These are phyloP conservation scores for Corynespora cassiicola DNA, from an alignment of 2,329 filamentous ascomycete genomes.

Conservation along the genomic window DNA sequence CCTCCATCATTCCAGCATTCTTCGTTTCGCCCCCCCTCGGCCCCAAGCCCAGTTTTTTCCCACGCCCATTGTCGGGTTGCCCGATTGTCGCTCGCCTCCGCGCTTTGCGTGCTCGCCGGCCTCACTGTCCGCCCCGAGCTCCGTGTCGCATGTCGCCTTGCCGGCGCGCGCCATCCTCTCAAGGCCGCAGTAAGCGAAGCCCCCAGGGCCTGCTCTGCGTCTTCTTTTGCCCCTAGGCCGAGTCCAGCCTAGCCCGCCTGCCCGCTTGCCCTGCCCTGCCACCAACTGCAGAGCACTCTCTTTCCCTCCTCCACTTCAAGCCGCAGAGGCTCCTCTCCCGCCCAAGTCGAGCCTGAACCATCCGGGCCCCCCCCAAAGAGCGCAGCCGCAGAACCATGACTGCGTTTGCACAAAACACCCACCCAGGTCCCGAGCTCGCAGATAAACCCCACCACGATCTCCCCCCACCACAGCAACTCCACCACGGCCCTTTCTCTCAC, in stretches of 20 bases:
- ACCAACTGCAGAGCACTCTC: background rate
- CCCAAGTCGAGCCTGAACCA: slow-evolving; percentile 5
- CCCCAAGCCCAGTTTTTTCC: too few relatives aligned
- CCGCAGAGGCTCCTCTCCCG: slow-evolving; percentile 5
- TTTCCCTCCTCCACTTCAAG: slow-evolving; percentile 7
- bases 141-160: slow-evolving; percentile 8
- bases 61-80: too few relatives aligned
- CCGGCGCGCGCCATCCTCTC: too few relatives aligned
- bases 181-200: slow-evolving; percentile 11
- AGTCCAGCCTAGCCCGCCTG: slow-evolving; percentile 22
- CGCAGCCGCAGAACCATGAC: slow-evolving; percentile 28
- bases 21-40: too few relatives aligned
- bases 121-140: background rate
- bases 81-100: too few relatives aligned
- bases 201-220: too few relatives aligned
- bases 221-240: slow-evolving; percentile 17
- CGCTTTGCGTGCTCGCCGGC: background rate
- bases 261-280: slow-evolving; percentile 6
- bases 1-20: too few relatives aligned
- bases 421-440: slow-evolving; percentile 20
- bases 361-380: background rate
- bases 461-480: slow-evolving; percentile 32
- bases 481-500: slow-evolving; percentile 33
- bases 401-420: slow-evolving; percentile 31
- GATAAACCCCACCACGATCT: slow-evolving; percentile 37